Base-by-base conservation (phyloP, 768 basidiomycete species). In the Ramaria sp. region DNA sequence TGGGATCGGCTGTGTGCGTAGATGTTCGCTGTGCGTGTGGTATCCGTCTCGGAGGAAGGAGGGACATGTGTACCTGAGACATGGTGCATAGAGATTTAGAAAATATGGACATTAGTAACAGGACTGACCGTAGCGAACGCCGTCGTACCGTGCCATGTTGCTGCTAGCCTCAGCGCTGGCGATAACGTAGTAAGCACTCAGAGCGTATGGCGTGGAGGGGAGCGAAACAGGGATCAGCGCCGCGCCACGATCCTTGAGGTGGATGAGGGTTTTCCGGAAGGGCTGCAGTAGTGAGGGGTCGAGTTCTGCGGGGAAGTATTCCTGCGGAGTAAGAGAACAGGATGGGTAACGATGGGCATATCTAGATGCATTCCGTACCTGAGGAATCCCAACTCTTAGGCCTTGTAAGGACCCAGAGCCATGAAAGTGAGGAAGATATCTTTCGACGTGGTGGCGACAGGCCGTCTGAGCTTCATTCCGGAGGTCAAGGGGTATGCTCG, bases 151-250 rank as follows among this genome's bases (percentile, higher is more conserved):
- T 4, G 89, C 91, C 57, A 98, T 72, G 65, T 94, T 96, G 57
- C 91, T 93, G 59, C 88, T 87, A 0, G 94, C 94, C 66, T 97
- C 95, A 0, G 95, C 93, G 59, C 84, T 88, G 1, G 95, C 88
- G 15, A 98, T 77, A n/a, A 96, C 89, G 65, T 97, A 98, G 73
- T 98, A 98, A 12, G 92, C 88, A 55, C 91, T 91, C 4, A 98
- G 75, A 0, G 91, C 89, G 64, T 86, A 87, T 1, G 67, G 69
- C 0, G 81, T 81, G 2, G 73, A 69, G 0, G 91, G 88, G 11
- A 97, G 72, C 9, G 86, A 85, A 0, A 97, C 82, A 0, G 91
- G 78, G 1, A 81, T 69, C 31, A 96, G 63, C 0, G 72, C 72
- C 0, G 90, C 91, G 0, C 93, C 93, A 1, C 72, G 72, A 0